Evolutionary conservation across 2,329 filamentous ascomycete genomes (phyloP).

Genomic region (Colletotrichum agaves): DNA sequence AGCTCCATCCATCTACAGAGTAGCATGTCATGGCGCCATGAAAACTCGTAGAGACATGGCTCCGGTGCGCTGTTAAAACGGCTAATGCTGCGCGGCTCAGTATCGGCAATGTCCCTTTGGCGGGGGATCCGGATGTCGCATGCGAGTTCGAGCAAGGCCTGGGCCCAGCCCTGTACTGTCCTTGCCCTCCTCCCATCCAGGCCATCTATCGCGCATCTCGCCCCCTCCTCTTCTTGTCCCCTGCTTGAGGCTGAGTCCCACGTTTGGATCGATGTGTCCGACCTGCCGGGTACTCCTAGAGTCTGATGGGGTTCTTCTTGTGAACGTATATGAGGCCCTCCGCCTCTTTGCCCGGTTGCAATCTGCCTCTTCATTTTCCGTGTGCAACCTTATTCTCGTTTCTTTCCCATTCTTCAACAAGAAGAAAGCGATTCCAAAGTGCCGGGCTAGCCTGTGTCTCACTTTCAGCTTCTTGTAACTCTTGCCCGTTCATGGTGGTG

Average conservation of each 20-base stretch:
- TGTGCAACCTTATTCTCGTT: background rate
- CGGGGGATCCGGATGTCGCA: background rate
- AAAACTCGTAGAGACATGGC: constrained; percentile 22
- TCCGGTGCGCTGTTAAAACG: constrained; percentile 26
- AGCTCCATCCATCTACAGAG: constrained; percentile 11
- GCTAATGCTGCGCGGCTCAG: constrained; percentile 11
- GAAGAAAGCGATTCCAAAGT: constrained; percentile 13
- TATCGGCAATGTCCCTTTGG: constrained; percentile 8
- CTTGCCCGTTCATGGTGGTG: background rate
- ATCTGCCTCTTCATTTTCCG: background rate
- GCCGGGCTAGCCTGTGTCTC: constrained; percentile 8
- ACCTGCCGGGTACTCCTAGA: background rate
- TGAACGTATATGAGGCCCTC: constrained; percentile 14
- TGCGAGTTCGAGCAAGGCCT: background rate
- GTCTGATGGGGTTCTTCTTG: background rate
- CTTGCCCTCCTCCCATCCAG: background rate
- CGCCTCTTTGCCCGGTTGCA: background rate
- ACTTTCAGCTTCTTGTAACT: background rate
- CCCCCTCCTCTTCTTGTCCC: constrained; percentile 5
- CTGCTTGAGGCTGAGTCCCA: background rate
- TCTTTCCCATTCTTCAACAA: constrained; percentile 22
- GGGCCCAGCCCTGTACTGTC: background rate
- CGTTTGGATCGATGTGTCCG: background rate
- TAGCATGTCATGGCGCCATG: constrained; percentile 16
- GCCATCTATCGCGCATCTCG: background rate